A percentile compares a stretch with the other conserved stretches of the same genome.
Conservation (phyloP, 306 rosid species). For the Vigna radiata region DNA sequence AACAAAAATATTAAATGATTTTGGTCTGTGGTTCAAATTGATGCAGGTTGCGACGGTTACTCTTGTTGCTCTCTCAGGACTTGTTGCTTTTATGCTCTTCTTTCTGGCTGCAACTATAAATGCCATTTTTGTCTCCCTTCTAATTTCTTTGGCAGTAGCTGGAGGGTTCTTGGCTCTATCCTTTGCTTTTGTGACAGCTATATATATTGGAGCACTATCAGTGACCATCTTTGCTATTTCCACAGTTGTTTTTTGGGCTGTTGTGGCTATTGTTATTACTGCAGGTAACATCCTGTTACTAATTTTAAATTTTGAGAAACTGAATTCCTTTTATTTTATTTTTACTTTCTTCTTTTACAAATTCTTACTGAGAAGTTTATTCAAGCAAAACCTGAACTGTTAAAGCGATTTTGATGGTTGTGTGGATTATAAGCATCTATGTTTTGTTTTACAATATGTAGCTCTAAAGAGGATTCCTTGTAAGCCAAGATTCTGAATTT, state of each 20-base stretch:
- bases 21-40: conserved; percentile 28
- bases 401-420: too few species aligned
- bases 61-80: conserved; percentile 71
- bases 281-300: conserved; percentile 43
- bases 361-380: too few species aligned
- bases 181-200: conserved; percentile 68
- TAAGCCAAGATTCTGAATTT: too few species aligned
- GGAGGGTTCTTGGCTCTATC: conserved; percentile 92
- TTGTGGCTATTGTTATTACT: conserved; percentile 54
- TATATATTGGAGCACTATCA: conserved; percentile 77
- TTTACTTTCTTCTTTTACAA: too few species aligned
- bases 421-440: too few species aligned
- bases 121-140: conserved; percentile 68
- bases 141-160: conserved; percentile 78
- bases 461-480: too few species aligned
- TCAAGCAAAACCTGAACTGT: too few species aligned
- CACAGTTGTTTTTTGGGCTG: conserved; percentile 56
- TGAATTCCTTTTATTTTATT: too few species aligned
- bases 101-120: conserved; percentile 77
- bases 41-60: conserved; percentile 83
- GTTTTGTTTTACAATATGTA: too few species aligned
- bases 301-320: too few species aligned
- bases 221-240: conserved; percentile 68
- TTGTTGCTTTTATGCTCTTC: conserved; percentile 74
- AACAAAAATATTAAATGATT: too few species aligned